Conservation (phyloP, 176 grass and related monocot species). For the maize (Zea mays) region DNA sequence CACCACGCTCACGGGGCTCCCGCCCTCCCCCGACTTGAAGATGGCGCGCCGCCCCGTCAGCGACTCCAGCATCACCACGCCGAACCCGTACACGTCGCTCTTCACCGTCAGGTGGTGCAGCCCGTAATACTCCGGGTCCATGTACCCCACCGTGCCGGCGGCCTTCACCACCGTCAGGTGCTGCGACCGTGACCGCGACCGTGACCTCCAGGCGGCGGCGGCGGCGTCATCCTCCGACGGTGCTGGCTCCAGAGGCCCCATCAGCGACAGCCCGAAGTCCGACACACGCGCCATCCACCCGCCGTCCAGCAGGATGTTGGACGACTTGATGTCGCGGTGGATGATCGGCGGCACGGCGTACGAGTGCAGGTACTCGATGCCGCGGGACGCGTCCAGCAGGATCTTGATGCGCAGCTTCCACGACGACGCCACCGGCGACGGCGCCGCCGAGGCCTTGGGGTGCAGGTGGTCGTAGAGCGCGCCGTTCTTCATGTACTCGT, state of each 20-base stretch:
- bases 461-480: conserved; percentile 92
- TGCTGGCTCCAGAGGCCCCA: conserved; percentile 49
- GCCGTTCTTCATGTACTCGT: conserved; percentile 98
- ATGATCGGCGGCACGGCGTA: conserved; percentile 98
- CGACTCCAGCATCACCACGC: conserved; percentile 89
- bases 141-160: conserved; percentile 90
- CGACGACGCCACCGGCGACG: conserved; percentile 53
- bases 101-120: conserved; percentile 85
- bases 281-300: conserved; percentile 78
- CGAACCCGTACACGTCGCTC: conserved; percentile 91
- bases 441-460: neutral
- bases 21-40: conserved; percentile 62
- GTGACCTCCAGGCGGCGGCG: too few relatives aligned
- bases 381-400: conserved; percentile 74
- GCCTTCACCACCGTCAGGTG: conserved; percentile 54
- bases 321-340: conserved; percentile 98
- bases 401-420: conserved; percentile 89
- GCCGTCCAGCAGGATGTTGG: conserved; percentile 84
- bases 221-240: too few relatives aligned
- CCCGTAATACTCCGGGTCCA: conserved; percentile 99
- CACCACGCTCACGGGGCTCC: conserved; percentile 58
- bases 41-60: conserved; percentile 75
- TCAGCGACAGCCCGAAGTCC: conserved; percentile 83
- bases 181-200: neutral
- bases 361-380: conserved; percentile 95